Evolutionary conservation across 768 basidiomycete genomes (phyloP).

Genomic region (Phanerodontia chrysosporium): DNA sequence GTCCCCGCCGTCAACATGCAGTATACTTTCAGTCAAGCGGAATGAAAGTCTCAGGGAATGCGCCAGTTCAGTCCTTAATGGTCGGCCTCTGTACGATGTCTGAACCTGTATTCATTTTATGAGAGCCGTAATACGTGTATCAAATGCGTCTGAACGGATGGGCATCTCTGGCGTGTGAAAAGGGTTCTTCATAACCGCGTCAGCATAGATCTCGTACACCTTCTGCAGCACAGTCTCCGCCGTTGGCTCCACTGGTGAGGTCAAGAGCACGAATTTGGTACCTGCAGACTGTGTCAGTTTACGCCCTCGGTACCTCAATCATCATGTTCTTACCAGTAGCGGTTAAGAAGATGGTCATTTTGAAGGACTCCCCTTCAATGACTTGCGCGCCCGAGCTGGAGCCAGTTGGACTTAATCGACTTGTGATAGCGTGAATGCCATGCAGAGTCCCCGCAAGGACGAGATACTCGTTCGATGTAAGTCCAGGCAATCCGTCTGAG

Average conservation of each 20-base stretch:
- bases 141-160: slow-evolving; percentile 87
- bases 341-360: slow-evolving; percentile 87
- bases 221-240: slow-evolving; percentile 73
- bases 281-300: slow-evolving; percentile 41
- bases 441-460: slow-evolving; percentile 95
- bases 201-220: slow-evolving; percentile 91
- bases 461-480: slow-evolving; percentile 92
- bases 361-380: slow-evolving; percentile 96
- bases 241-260: slow-evolving; percentile 69
- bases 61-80: too few relatives aligned
- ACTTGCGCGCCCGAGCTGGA: slow-evolving; percentile 84
- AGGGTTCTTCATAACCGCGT: slow-evolving; percentile 98
- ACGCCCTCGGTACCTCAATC: background rate
- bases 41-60: too few relatives aligned
- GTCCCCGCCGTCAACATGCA: too few relatives aligned
- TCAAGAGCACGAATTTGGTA: slow-evolving; percentile 92
- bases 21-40: too few relatives aligned
- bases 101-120: slow-evolving; percentile 17
- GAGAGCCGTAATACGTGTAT: slow-evolving; percentile 59
- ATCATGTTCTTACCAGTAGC: slow-evolving; percentile 61
- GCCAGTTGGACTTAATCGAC: slow-evolving; percentile 80
- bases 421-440: slow-evolving; percentile 98
- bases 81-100: too few relatives aligned
- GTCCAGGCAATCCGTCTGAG: slow-evolving; percentile 85
- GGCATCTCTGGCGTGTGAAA: slow-evolving; percentile 99